phyloP scores from a whole-genome alignment of 345 rosid genomes.

The Arabis hirsuta region DNA sequence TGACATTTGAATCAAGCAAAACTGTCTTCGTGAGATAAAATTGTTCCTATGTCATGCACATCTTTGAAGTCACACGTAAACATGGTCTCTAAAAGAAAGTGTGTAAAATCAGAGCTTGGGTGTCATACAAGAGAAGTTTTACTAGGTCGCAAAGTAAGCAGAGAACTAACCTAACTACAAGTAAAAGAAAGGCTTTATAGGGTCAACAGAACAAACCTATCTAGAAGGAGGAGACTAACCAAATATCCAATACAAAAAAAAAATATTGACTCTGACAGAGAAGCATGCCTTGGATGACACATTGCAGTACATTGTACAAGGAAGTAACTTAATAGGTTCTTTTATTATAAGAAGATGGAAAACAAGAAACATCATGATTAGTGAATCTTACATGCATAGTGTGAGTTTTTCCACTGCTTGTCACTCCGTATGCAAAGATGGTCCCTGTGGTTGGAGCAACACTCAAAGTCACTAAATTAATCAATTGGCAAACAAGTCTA shows the following conservation, averaged over 20 bases:
- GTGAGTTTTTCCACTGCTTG: conserved; percentile 99
- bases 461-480: conserved; percentile 33
- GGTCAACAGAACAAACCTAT: neutral
- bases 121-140: conserved; percentile 1
- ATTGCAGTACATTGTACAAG: conserved; percentile 8
- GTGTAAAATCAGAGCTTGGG: conserved; percentile 15
- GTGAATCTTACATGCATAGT: conserved; percentile 91
- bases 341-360: neutral
- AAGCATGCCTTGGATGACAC: conserved; percentile 11
- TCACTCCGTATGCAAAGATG: conserved; percentile 97
- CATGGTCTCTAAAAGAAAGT: conserved; percentile 7
- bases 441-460: conserved; percentile 64
- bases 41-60: neutral
- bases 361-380: conserved; percentile 15
- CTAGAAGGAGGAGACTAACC: conserved; percentile 4
- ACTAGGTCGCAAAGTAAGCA: neutral
- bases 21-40: conserved; percentile 26
- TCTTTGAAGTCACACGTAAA: conserved; percentile 17
- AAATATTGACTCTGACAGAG: neutral
- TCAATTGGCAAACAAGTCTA: conserved; percentile 15
- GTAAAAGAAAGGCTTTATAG: neutral
- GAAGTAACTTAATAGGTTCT: neutral
- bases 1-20: conserved; percentile 50
- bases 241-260: neutral
- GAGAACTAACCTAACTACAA: neutral